Evolutionary conservation across 2,329 filamentous ascomycete species (phyloP), one percentile per base, ranked within the genome.

Genomic region (Aspergillus spinulosporus): DNA sequence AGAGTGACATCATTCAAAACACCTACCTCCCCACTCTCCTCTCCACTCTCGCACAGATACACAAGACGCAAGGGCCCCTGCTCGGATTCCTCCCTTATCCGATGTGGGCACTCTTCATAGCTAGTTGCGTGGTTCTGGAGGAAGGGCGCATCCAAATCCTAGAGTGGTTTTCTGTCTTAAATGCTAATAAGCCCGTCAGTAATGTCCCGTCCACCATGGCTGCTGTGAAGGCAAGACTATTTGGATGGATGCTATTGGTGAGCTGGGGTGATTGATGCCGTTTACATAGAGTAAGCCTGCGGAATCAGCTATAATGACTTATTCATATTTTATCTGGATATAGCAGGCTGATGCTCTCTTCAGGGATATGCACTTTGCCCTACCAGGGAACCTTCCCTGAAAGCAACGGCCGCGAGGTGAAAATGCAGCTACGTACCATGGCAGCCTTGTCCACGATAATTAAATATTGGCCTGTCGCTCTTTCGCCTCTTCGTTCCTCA

Each of bases 201-300:
- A 52, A 52, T 15, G 50, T 46, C 4, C 50, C 50, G 8, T 52
- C 50, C n/a, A 52, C 50, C 1, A 31, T 52, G 40, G 42, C 42
- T 46, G 42, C 32, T 11, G 40, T 46, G 5, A 31, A 46, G 21
- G 50, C 15, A 4, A 32, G 8, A 11, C 49, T n/a, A 28, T 40
- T 31, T 51, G 49, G 49, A 39, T 14, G 14, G 37, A 21, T 14
- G 49, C 39, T 1, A 51, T 51, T 21, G 40, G 12, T 37, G 7
- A 15, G 37, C 5, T 51, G 9, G 49, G 37, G 1, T 51, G 49
- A 37, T 32, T 43, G 49, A 32, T 51, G 49, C 49, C 49, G 37
- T 51, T 51, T 31, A 51, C 49, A 5, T 51, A 28, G n/a, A 12
- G 34, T 11, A 37, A 21, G 21, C 21, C 21, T 21, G 21, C 21